phyloP scores from a whole-genome alignment of 345 rosid species.

The Corchorus capsularis region DNA sequence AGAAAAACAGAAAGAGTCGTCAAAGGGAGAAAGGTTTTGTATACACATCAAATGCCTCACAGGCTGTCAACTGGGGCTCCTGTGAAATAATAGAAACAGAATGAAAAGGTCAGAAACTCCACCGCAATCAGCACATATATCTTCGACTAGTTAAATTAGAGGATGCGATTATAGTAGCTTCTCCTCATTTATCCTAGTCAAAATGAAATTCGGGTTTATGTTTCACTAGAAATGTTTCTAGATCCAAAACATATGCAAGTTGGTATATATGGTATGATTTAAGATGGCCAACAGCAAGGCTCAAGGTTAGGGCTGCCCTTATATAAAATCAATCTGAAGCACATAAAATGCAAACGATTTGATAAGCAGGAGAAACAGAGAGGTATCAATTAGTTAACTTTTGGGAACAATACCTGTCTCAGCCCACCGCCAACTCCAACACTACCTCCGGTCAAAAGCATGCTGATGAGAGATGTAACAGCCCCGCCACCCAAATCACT shows the following conservation, averaged over 20 bases:
- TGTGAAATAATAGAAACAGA: slow-evolving; percentile 37
- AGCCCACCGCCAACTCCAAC: slow-evolving; percentile 43
- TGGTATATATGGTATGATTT: too few species aligned
- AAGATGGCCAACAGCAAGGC: background rate
- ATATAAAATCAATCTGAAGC: background rate
- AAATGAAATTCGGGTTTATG: background rate
- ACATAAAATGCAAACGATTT: background rate
- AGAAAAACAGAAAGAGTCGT: background rate
- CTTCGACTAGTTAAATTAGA: background rate
- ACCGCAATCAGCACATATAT: background rate
- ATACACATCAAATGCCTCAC: slow-evolving; percentile 75
- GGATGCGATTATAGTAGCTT: background rate
- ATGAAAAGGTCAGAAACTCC: background rate
- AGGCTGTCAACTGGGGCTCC: slow-evolving; percentile 86
- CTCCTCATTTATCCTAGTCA: background rate
- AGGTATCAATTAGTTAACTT: background rate
- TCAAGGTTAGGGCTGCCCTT: background rate
- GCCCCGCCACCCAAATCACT: slow-evolving; percentile 50
- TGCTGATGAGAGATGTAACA: slow-evolving; percentile 65
- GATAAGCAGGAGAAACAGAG: background rate
- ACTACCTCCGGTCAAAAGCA: slow-evolving; percentile 79
- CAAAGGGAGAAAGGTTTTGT: slow-evolving; percentile 66
- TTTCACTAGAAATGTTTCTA: background rate
- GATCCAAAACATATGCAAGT: slow-evolving; percentile 43
- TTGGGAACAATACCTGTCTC: slow-evolving; percentile 49